phyloP scores from a whole-genome alignment of 805 yeast species.

The Ogataea paradorogensis region DNA sequence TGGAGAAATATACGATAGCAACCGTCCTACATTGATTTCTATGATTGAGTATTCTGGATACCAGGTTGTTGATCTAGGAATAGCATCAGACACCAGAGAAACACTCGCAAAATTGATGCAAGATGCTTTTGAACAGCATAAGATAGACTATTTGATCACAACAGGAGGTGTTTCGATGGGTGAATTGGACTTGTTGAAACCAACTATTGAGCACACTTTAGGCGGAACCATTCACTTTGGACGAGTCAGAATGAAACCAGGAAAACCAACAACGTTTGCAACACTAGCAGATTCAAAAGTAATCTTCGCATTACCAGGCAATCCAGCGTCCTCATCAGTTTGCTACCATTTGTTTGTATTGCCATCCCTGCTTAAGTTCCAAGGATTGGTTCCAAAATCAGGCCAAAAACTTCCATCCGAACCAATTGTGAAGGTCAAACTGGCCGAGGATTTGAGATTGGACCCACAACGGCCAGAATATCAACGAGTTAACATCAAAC shows the following conservation, averaged over 20 bases:
- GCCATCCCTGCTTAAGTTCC: slow-evolving; percentile 39
- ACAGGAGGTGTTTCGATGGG: slow-evolving; percentile 64
- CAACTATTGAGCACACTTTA: slow-evolving; percentile 41
- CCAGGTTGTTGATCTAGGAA: slow-evolving; percentile 46
- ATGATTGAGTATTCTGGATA: slow-evolving; percentile 35
- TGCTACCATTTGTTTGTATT: slow-evolving; percentile 46
- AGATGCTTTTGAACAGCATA: slow-evolving; percentile 24
- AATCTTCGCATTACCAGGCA: slow-evolving; percentile 53
- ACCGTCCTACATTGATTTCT: slow-evolving; percentile 45
- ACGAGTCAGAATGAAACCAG: slow-evolving; percentile 57
- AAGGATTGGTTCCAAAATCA: slow-evolving; percentile 29
- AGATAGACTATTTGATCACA: slow-evolving; percentile 44
- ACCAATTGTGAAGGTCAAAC: slow-evolving; percentile 35
- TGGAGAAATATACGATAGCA: slow-evolving; percentile 50
- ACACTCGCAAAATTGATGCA: slow-evolving; percentile 27
- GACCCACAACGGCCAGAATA: slow-evolving; percentile 51
- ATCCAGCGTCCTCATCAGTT: slow-evolving; percentile 54
- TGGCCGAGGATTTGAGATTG: slow-evolving; percentile 33
- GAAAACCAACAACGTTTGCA: slow-evolving; percentile 58
- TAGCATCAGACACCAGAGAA: slow-evolving; percentile 41
- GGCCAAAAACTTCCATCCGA: slow-evolving; percentile 23
- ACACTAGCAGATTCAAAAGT: slow-evolving; percentile 37
- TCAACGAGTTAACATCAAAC: slow-evolving; percentile 41
- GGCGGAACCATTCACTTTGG: slow-evolving; percentile 50
- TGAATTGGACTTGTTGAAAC: slow-evolving; percentile 49